Percentiles rank a stretch among this genome's conserved stretches.
Evolutionary conservation across 1,284 basidiomycete species (phyloP).

Genomic region (Ustilago shanxiensis): DNA sequence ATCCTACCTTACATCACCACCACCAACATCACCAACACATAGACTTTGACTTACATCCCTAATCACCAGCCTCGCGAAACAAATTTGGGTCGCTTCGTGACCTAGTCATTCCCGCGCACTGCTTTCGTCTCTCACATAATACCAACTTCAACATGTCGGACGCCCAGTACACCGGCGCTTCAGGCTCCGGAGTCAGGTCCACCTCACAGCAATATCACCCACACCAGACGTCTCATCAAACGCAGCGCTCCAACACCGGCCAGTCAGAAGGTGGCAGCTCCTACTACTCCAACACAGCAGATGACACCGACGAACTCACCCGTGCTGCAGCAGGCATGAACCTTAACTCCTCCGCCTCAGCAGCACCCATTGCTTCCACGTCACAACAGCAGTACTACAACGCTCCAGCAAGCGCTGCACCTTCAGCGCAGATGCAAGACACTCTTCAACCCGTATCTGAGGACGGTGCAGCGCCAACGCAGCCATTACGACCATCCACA

Average conservation of each 20-base stretch:
- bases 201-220: constrained; percentile 12
- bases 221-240: constrained; percentile 9
- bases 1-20: background rate
- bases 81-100: background rate
- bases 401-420: background rate
- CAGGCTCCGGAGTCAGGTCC: constrained; percentile 16
- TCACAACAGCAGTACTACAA: constrained; percentile 21
- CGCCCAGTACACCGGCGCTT: background rate
- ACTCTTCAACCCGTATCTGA: background rate
- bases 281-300: constrained; percentile 28
- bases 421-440: background rate
- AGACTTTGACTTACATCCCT: background rate
- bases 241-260: constrained; percentile 31
- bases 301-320: constrained; percentile 15
- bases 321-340: constrained; percentile 29
- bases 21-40: background rate
- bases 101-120: background rate
- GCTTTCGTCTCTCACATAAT: background rate
- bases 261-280: constrained; percentile 39
- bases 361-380: constrained; percentile 6
- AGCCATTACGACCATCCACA: constrained; percentile 31
- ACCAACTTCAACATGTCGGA: background rate
- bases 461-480: constrained; percentile 8
- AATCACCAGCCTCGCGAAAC: background rate
- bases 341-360: background rate